Evolutionary conservation across 108 stramenopile genomes (phyloP), one percentile per base, ranked within the genome.

Genomic region (Cylindrotheca fusiformis): DNA sequence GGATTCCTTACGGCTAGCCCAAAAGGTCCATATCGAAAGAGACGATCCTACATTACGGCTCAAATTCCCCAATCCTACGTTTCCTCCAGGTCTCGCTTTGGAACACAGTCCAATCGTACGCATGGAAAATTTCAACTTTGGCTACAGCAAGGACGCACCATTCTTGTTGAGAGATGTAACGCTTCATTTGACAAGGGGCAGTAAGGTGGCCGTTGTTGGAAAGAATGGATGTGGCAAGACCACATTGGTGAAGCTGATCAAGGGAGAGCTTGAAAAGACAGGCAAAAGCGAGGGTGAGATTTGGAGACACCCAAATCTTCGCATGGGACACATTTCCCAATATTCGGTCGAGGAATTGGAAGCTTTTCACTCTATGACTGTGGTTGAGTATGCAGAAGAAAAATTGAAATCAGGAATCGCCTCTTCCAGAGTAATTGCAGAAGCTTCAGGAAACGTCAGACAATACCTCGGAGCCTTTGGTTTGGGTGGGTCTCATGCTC

Each of bases 401-500:
- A 29, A 60, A 17, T 44, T 82, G 27, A 26, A 51, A 12, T 48
- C 61, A 21, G 82, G 75, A 18, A 75, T 48, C 58, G 87, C 69
- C 1, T 62, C 62, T 14, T 51, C 63, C 24, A 62, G 24, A 10
- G 65, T 74, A 14, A 67, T 74, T 21, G 51, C 65, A 19, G 78
- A 66, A 55, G 82, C 74, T 25, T 67, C 72, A 1, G 82, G 77
- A 25, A 80, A 84, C 52, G 45, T 84, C 45, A 80, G 95, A 52
- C 91, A 95, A 71, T 83, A 81, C 64, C 76, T 96, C n/a, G 94
- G 95, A 4, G 68, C 67, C 2, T 95, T 96, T 80, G 95, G 93
- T 3, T 70, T 96, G 4, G 91, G 88, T 61, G 90, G 96, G 52
- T 60, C 67, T 32, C 90, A 88, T 44, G 92, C 95, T 47, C 65